Evolutionary conservation across 352 stramenopile genomes (phyloP), one percentile per base, ranked within the genome.

Genomic region (Pythium rishiriense): DNA sequence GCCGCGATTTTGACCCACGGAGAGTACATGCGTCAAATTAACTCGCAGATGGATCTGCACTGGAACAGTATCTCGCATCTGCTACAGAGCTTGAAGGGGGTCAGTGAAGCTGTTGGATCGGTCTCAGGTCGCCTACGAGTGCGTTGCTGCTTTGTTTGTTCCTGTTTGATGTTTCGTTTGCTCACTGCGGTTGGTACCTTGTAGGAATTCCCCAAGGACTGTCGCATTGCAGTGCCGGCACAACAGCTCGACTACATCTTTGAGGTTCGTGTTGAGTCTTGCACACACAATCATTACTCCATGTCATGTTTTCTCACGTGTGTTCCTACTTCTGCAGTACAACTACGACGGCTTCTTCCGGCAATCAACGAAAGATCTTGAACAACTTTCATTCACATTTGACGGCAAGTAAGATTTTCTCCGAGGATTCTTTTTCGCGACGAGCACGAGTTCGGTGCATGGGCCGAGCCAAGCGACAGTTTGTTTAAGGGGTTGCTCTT

Each of bases 161-260:
- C 11, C 39, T 29, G 37, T 41, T 31, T 50, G 24, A 53, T 9
- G 15, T 31, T 25, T 15, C 8, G 31, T 35, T 11, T 29, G 26
- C 42, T 55, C 22, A 35, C 4, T 37, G 33, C 17, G 3, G 2
- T 41, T 41, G n/a, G n/a, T 17, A 41, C 17, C 11, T 41, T 62
- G 28, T 68, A 94, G 84, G 82, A 85, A 49, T 93, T 83, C 69
- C 70, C 79, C 24, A 90, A 87, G 62, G 83, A 89, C 52, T 70
- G 75, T 3, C 71, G 80, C 60, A 90, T 88, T 49, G 78, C 76
- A 26, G 84, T 93, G 31, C 82, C 84, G 41, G 72, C 76, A 15
- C 82, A 93, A 64, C 84, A 93, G 62, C 71, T 95, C 50, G 86
- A 93, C 65, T 95, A 95, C 73, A 95, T 95, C 75, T 95, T 95